A percentile compares a stretch with the other conserved stretches of the same genome.
These are phyloP conservation scores for Breviolum minutum DNA, from an alignment of 73 alveolate genomes.

Conservation along the genomic window DNA sequence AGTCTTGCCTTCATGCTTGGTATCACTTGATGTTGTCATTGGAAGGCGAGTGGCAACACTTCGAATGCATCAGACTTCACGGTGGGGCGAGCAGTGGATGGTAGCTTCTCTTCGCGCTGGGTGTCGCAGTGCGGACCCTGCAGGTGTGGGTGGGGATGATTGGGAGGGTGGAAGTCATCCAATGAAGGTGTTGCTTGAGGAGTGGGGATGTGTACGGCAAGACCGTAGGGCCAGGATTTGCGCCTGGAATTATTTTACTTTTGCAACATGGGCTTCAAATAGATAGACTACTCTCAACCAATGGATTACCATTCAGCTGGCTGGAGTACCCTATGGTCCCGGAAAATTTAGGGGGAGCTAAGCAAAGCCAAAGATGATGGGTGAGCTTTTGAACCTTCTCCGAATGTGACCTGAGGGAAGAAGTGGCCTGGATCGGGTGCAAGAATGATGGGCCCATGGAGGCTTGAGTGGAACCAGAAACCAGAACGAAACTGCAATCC, in stretches of 20 bases:
- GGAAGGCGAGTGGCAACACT: too few relatives aligned
- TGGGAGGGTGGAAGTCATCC: neutral
- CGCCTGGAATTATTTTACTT: neutral
- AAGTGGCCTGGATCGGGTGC: conserved; percentile 90
- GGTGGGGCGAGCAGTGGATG: conserved; percentile 50
- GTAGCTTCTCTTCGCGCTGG: conserved; percentile 53
- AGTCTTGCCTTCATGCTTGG: neutral
- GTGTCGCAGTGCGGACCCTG: conserved; percentile 76
- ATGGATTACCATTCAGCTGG: neutral
- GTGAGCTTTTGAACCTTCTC: neutral
- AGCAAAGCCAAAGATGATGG: neutral
- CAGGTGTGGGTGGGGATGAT: neutral
- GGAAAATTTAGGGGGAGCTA: too few relatives aligned
- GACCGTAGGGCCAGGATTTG: neutral
- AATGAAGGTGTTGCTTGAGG: too few relatives aligned
- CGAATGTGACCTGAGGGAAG: neutral
- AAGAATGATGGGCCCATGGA: conserved; percentile 4
- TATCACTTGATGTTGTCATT: too few relatives aligned
- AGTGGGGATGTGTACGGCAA: neutral
- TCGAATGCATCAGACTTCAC: neutral
- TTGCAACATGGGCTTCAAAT: neutral
- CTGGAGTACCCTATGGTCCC: neutral
- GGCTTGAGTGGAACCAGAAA: neutral
- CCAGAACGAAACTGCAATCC: neutral
- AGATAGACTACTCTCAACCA: neutral